phyloP scores from a whole-genome alignment of 2,329 filamentous ascomycete species.

The Alternaria panax region DNA sequence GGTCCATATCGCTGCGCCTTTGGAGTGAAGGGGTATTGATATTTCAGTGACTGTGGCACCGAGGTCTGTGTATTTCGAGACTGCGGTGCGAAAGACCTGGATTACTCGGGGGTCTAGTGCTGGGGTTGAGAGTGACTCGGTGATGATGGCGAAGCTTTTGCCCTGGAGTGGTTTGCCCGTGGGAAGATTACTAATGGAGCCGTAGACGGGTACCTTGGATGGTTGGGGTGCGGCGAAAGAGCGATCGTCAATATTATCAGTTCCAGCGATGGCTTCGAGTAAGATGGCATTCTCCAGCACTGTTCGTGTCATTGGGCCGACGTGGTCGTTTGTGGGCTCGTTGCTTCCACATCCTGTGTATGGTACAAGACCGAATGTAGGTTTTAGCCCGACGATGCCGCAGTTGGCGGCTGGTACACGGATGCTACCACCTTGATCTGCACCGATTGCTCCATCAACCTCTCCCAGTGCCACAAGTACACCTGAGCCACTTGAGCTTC shows the following conservation, averaged over 20 bases:
- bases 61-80: constrained; percentile 52
- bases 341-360: constrained; percentile 60
- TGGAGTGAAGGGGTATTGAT: constrained; percentile 58
- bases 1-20: constrained; percentile 62
- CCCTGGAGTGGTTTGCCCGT: constrained; percentile 33
- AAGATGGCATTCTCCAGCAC: constrained; percentile 55
- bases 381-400: constrained; percentile 58
- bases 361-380: constrained; percentile 61
- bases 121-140: constrained; percentile 35
- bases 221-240: constrained; percentile 44
- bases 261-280: constrained; percentile 57
- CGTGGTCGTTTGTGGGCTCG: constrained; percentile 61
- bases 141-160: constrained; percentile 36
- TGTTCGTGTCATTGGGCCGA: constrained; percentile 55
- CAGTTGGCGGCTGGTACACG: constrained; percentile 53
- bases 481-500: constrained; percentile 59
- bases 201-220: constrained; percentile 37
- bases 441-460: constrained; percentile 57
- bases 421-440: constrained; percentile 60
- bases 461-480: constrained; percentile 56
- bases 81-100: constrained; percentile 54
- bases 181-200: constrained; percentile 19
- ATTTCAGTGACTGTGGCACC: constrained; percentile 61
- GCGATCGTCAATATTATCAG: constrained; percentile 59
- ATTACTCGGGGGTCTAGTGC: constrained; percentile 53